phyloP scores from a whole-genome alignment of 2,329 filamentous ascomycete genomes.

The Sporothrix variecibatus region DNA sequence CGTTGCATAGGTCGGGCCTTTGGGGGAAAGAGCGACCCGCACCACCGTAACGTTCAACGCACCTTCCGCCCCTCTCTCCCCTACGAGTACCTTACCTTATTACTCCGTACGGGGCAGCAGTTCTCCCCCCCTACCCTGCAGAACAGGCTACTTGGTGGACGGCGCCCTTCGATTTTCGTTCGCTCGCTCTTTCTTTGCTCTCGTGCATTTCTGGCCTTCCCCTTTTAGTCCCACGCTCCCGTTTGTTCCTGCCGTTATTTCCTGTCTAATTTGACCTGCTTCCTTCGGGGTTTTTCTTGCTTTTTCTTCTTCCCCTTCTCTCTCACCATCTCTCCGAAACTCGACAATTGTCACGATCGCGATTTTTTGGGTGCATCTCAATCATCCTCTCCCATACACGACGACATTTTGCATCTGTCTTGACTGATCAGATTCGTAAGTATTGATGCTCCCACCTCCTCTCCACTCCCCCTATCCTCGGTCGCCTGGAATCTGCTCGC shows the following conservation, averaged over 20 bases:
- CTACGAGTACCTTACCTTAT: slow-evolving; percentile 7
- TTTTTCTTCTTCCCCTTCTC: neutral
- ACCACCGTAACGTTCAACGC: slow-evolving; percentile 13
- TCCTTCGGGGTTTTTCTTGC: slow-evolving; percentile 11
- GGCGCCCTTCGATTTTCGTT: slow-evolving; percentile 13
- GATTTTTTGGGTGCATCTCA: neutral
- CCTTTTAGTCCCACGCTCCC: slow-evolving; percentile 26
- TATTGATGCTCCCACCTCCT: neutral
- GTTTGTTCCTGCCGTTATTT: slow-evolving; percentile 24
- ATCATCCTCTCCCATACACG: neutral
- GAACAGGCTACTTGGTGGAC: neutral
- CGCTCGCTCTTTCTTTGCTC: slow-evolving; percentile 20
- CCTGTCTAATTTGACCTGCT: slow-evolving; percentile 22
- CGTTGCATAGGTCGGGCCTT: slow-evolving; percentile 1
- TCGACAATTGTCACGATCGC: slow-evolving; percentile 11
- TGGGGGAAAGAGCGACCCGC: slow-evolving; percentile 14
- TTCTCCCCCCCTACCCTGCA: neutral
- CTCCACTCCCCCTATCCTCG: slow-evolving; percentile 1
- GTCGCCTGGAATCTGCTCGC: slow-evolving; percentile 4
- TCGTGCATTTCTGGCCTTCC: slow-evolving; percentile 25
- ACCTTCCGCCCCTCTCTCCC: neutral
- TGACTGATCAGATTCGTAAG: slow-evolving; percentile 1
- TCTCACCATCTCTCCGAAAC: neutral
- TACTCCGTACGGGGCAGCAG: neutral
- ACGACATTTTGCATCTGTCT: neutral